phyloP scores from a whole-genome alignment of 129 eudicot genomes.

The Heracleum sosnowskyi region DNA sequence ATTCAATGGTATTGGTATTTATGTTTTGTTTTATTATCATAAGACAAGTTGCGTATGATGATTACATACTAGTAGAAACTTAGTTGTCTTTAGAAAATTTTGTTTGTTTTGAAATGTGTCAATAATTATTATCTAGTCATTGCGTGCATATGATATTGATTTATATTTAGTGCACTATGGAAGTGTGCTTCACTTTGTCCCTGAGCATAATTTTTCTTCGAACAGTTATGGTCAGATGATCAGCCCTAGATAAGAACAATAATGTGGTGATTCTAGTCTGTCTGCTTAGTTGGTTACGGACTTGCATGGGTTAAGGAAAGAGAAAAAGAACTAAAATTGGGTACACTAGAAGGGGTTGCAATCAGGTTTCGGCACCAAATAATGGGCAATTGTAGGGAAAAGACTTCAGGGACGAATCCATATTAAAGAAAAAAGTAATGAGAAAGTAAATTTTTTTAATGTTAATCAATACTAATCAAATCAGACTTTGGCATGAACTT shows the following conservation, averaged over 20 bases:
- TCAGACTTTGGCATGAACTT: not conserved
- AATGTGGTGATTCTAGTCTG: not conserved
- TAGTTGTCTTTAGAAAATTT: not conserved
- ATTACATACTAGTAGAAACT: not conserved
- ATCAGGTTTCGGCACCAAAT: not conserved
- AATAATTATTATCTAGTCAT: not conserved
- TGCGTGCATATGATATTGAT: not conserved
- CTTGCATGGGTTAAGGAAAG: not conserved
- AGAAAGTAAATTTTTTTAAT: not conserved
- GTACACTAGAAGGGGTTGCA: not conserved
- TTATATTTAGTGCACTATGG: not conserved
- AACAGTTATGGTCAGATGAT: not conserved
- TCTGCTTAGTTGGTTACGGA: not conserved
- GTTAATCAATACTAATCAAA: not conserved
- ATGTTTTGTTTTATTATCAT: too few relatives aligned
- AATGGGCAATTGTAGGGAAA: not conserved
- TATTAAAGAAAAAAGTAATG: not conserved
- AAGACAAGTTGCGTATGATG: too few relatives aligned
- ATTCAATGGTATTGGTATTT: not conserved
- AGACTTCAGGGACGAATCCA: not conserved
- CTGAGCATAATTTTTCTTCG: not conserved
- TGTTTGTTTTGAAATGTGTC: not conserved
- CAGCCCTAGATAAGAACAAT: not conserved
- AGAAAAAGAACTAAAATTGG: not conserved
- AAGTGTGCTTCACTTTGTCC: not conserved